Percentiles rank a stretch among this genome's conserved stretches.
These are phyloP conservation scores for Fusarium nanum DNA, from an alignment of 2,329 filamentous ascomycete genomes.

Conservation along the genomic window DNA sequence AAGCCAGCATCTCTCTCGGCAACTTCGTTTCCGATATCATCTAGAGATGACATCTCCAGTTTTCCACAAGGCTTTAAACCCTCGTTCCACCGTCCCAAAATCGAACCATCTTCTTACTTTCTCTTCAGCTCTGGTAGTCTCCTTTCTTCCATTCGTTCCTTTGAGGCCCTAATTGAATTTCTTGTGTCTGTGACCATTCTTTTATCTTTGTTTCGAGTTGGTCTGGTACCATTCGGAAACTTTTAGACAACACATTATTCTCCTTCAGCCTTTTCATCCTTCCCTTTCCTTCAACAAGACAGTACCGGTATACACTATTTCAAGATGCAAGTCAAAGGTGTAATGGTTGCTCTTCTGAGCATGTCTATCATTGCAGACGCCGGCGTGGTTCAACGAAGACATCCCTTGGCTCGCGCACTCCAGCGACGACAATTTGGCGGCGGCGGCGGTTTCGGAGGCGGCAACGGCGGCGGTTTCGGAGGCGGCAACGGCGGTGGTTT, in stretches of 20 bases:
- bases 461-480: slow-evolving; percentile 28
- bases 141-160: slow-evolving; percentile 61
- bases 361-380: slow-evolving; percentile 60
- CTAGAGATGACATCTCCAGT: slow-evolving; percentile 45
- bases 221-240: slow-evolving; percentile 61
- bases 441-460: slow-evolving; percentile 41
- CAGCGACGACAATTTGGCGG: slow-evolving; percentile 56
- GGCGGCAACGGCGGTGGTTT: slow-evolving; percentile 31
- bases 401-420: slow-evolving; percentile 53
- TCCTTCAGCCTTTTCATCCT: slow-evolving; percentile 16
- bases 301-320: slow-evolving; percentile 29
- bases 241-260: slow-evolving; percentile 32
- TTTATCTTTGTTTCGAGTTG: slow-evolving; percentile 54
- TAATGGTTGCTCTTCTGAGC: slow-evolving; percentile 62
- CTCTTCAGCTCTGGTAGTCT: slow-evolving; percentile 62
- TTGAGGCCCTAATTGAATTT: slow-evolving; percentile 46
- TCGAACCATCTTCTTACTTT: slow-evolving; percentile 51
- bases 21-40: slow-evolving; percentile 42
- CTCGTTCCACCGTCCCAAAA: slow-evolving; percentile 47
- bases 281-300: slow-evolving; percentile 41
- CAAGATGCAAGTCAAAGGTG: slow-evolving; percentile 65
- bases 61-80: slow-evolving; percentile 50
- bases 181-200: slow-evolving; percentile 59
- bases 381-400: slow-evolving; percentile 55
- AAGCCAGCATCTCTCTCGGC: slow-evolving; percentile 54